Conservation (phyloP, 805 yeast genomes). For the Trichomonascus vanleenenianus region DNA sequence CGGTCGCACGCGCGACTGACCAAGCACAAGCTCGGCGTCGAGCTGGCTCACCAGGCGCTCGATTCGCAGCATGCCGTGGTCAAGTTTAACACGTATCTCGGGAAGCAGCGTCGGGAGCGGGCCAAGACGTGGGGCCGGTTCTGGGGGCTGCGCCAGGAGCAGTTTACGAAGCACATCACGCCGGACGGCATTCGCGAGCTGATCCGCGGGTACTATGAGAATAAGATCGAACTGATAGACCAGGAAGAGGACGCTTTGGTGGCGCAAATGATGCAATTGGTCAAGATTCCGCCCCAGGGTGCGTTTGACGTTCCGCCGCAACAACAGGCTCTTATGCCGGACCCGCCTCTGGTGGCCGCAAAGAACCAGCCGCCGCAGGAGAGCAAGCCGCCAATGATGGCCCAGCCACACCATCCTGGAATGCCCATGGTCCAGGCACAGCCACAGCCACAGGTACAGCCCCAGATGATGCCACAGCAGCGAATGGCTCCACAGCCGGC, state of each 20-base stretch:
- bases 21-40: not conserved
- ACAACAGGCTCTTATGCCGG: not conserved
- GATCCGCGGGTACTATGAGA: not conserved
- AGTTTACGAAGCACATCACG: slow-evolving; percentile 1
- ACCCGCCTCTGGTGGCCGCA: not conserved
- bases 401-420: slow-evolving; percentile 12
- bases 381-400: slow-evolving; percentile 4
- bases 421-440: not conserved
- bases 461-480: not conserved
- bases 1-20: not conserved
- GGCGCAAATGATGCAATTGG: too few relatives aligned
- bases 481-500: slow-evolving; percentile 1
- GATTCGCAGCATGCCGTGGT: slow-evolving; percentile 21
- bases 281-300: not conserved
- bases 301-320: not conserved
- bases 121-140: slow-evolving; percentile 25
- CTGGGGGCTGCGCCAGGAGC: slow-evolving; percentile 22
- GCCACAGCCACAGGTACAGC: slow-evolving; percentile 31
- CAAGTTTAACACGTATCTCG: slow-evolving; percentile 23
- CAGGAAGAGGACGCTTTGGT: too few relatives aligned
- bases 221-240: not conserved
- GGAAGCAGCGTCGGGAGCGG: slow-evolving; percentile 24
- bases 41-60: not conserved
- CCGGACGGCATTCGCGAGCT: not conserved
- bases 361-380: slow-evolving; percentile 8